Base-by-base conservation (phyloP, 805 yeast genomes). In the Clavispora phyllophila region DNA sequence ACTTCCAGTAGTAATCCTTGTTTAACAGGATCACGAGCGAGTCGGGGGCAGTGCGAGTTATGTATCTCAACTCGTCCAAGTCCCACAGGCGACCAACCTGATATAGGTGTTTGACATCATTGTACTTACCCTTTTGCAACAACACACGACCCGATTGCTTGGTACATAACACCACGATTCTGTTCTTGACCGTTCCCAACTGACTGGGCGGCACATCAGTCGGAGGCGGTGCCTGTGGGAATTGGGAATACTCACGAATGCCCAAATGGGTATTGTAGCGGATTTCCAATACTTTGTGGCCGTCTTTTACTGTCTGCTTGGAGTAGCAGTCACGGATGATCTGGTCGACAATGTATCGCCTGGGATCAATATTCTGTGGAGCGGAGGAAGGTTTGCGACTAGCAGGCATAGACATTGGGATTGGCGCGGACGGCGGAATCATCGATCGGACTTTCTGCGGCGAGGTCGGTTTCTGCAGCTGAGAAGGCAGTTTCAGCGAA, bases 31-130 rank as follows among this genome's bases (percentile, higher is more conserved):
- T 67, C 0, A 73, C 47, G 43, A 86, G 70, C 2, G 90, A 88
- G 39, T 77, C 74, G 2, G 70, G 74, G 10, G 73, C 74, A 22
- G 65, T 73, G 42, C 76, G 70, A 25, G 81, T 79, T 2, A 90
- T 61, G 34, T 63, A 61, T 3, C 70, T 60, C 49, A 91, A 66
- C 52, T 87, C 95, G 46, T 78, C 85, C 54, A 91, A 66, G 48
- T 79, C 81, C 98, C 98, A 90, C 3, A 95, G 84, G 55, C 96
- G 76, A 25, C 98, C 98, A 40, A 90, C 87, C 63, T 90, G 97
- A 54, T 85, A 79, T 1, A 81, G 61, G 1, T 85, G 82, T 51
- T 86, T 85, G 28, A 53, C 57, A 9, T 76, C 68, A 52, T 84
- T 84, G 58, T 79, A 88, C 54, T 95, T 81, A 2, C 95, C 96